These are phyloP conservation scores for Acanthamoeba triangularis DNA, from an alignment of 208 protist species.

Conservation along the genomic window DNA sequence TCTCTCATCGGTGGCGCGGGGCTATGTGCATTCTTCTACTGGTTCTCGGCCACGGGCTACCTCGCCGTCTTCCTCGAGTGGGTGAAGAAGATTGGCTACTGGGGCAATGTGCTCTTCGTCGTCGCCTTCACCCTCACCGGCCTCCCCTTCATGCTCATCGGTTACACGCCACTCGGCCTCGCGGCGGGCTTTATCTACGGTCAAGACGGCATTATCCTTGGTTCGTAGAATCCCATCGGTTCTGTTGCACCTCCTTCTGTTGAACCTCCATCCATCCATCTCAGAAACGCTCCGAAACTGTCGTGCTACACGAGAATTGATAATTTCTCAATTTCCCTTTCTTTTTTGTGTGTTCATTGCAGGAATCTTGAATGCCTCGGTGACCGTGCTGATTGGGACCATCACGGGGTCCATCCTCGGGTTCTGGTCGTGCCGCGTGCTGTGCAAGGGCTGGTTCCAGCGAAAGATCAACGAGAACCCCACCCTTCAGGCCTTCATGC, in stretches of 20 bases:
- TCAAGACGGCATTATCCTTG: neutral
- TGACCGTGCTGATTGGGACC: constrained; percentile 40
- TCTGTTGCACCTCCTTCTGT: no score
- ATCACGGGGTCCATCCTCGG: constrained; percentile 39
- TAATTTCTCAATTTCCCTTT: neutral
- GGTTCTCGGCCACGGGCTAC: constrained; percentile 8
- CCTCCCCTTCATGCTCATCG: constrained; percentile 59
- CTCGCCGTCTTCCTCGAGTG: constrained; percentile 58
- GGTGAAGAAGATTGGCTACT: constrained; percentile 37
- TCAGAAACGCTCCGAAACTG: no score
- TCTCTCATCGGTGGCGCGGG: neutral
- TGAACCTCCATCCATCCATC: no score
- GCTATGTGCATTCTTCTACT: neutral
- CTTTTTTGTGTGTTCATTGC: neutral
- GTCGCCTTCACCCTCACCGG: constrained; percentile 56
- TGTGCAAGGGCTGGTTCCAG: constrained; percentile 61
- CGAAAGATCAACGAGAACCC: constrained; percentile 58
- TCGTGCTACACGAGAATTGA: no score
- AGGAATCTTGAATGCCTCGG: neutral
- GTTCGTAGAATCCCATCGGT: neutral
- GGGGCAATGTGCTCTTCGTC: constrained; percentile 45
- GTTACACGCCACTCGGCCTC: constrained; percentile 39
- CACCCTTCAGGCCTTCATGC: constrained; percentile 43
- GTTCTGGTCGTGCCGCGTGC: constrained; percentile 40
- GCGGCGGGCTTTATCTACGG: constrained; percentile 21